Evolutionary conservation across 306 rosid species (phyloP), one percentile per base, ranked within the genome.

Genomic region (Rubus parviflorus): DNA sequence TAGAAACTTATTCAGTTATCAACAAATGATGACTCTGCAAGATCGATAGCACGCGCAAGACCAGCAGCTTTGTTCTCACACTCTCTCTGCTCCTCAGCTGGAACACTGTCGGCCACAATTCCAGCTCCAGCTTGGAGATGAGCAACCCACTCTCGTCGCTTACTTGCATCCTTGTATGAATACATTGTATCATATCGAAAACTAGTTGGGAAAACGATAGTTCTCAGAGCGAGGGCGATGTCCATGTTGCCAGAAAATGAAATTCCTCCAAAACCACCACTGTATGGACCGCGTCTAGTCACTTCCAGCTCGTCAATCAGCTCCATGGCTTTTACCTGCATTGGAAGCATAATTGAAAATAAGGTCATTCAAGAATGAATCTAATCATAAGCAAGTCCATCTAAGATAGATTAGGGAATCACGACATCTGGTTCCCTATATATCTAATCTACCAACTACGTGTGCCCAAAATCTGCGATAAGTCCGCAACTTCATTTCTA

Each of bases 21-120:
- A 12, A 89, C 86, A 74, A 92, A 95, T 1, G 97, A 88, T 60
- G 98, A 92, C 84, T 95, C 99, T 0, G 98, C 99, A 79, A 95
- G 94, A 79, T 92, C 96, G n/a, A 95, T 92, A 40, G 99, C 97
- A 13, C 96, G 89, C 10, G 91, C 97, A 79, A 95, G 99, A 0
- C 88, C 99, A 12, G 98, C 97, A 45, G 98, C 96, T 85, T 95
- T 95, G 89, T 92, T 95, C 87, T 95, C 97, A 37, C 99, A 95
- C 83, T 95, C 99, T 79, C 88, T 87, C 52, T 89, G 97, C 86
- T 95, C 99, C 60, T 95, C 99, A 3, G 79, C 89, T 7, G 99
- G 98, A 73, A 82, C 91, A 67, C 98, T 95, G 82, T 95, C 99
- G 2, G 98, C 98, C 30, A 95, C 99, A 52, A 92, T 91, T 73